Base-by-base conservation (phyloP, 2,329 filamentous ascomycete species). In the Raffaelea ambrosiae region DNA sequence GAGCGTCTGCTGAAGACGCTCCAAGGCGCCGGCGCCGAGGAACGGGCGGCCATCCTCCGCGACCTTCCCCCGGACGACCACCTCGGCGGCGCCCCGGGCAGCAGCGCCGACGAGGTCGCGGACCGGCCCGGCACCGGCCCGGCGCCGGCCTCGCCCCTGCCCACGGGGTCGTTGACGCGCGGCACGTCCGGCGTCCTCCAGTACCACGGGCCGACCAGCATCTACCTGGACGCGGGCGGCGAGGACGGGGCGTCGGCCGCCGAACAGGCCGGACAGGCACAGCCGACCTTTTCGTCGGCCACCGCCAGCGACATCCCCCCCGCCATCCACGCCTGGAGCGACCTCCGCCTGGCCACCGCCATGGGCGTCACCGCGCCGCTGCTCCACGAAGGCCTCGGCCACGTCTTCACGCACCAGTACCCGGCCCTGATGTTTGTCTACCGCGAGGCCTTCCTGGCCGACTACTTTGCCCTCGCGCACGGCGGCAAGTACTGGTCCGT, bases 121-220 rank as follows among this genome's bases (percentile, higher is more conserved):
- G 9, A 33, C 9, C 16, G 9, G 31, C 31, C 16, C 31, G 9
- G 9, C 31, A 33, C 31, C 31, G 31, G 9, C 31, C 9, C 9
- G 9, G 31, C 31, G 31, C 9, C 31, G 16, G 31, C 35, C n/a
- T n/a, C n/a, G 14, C 20, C 43, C 2, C 14, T 45, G 33, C 43
- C 43, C 5, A 29, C 14, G 16, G 31, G 33, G 4, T 26, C 21
- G 14, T 21, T 45, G 33, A 38, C 38, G 33, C 31, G 43, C 2
- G 35, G 22, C 11, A 13, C 43, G 13, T 18, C 19, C 11, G 43
- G 41, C 33, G 14, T n/a, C 3, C 43, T 45, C 7, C 20, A 38
- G 8, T 45, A 45, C 16, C 43, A 45, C 22, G 43, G 43, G 2
- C 43, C 43, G 14, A 45, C 43, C 16, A 45, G 43, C 21, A 45